Evolutionary conservation across 805 yeast genomes (phyloP).

Genomic region (Kodamaea laetipori): DNA sequence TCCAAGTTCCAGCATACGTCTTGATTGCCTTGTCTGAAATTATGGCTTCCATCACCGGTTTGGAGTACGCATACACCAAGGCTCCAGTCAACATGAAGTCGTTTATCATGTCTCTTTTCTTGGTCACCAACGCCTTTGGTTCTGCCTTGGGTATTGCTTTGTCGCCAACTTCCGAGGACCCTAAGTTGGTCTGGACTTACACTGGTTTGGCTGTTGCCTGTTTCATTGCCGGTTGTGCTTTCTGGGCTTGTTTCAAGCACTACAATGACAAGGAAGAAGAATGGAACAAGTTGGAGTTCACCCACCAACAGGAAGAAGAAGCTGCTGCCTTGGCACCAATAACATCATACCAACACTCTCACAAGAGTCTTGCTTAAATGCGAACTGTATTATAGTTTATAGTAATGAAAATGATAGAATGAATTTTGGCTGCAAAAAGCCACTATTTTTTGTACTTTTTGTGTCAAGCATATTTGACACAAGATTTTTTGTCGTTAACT

Average conservation of each 20-base stretch:
- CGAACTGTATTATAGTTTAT: not conserved
- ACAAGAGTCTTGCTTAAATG: constrained; percentile 17
- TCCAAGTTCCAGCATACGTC: constrained; percentile 72
- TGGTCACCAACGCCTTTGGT: constrained; percentile 75
- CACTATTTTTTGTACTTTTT: too few relatives aligned
- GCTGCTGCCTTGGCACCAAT: constrained; percentile 14
- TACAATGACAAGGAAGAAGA: constrained; percentile 60
- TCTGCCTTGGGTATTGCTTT: constrained; percentile 76
- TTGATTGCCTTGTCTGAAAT: constrained; percentile 76
- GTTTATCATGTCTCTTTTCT: constrained; percentile 63
- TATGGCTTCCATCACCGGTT: constrained; percentile 77
- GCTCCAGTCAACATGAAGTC: constrained; percentile 74
- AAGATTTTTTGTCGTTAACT: too few relatives aligned
- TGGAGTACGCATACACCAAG: constrained; percentile 82
- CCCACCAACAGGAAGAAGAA: constrained; percentile 15
- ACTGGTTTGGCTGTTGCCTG: constrained; percentile 63
- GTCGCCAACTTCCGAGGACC: constrained; percentile 66
- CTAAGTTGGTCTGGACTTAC: constrained; percentile 70
- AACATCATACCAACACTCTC: constrained; percentile 20
- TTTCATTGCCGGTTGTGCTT: constrained; percentile 56
- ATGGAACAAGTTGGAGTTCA: constrained; percentile 53
- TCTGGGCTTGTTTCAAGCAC: constrained; percentile 61
- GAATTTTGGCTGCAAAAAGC: too few relatives aligned
- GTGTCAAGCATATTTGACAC: too few relatives aligned
- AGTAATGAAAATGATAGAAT: not conserved